A percentile compares a stretch with the other conserved stretches of the same genome.
Conservation (phyloP, 2,329 filamentous ascomycete genomes). For the Rachicladosporium sp. region DNA sequence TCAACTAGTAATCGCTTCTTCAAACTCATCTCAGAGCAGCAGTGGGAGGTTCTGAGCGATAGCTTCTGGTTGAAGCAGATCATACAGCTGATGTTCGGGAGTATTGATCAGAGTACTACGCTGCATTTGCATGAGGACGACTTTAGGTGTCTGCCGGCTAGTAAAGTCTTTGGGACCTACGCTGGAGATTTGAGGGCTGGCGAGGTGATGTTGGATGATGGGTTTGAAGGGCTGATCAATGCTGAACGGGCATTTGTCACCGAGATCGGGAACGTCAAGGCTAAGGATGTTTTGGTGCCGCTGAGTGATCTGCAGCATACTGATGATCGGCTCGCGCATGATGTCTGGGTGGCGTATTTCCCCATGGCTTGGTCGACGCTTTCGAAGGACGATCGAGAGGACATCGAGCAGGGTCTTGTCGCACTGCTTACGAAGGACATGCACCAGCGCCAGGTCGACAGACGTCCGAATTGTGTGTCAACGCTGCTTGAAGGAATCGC, state of each 20-base stretch:
- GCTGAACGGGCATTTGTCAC: conserved; percentile 71
- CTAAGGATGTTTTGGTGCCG: conserved; percentile 80
- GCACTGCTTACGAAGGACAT: conserved; percentile 86
- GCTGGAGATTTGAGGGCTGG: conserved; percentile 52
- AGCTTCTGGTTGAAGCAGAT: conserved; percentile 97
- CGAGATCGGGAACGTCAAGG: conserved; percentile 74
- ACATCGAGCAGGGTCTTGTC: conserved; percentile 87
- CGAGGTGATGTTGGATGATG: conserved; percentile 65
- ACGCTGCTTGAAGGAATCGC: conserved; percentile 81
- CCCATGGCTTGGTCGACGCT: conserved; percentile 88
- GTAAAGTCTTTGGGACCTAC: conserved; percentile 61
- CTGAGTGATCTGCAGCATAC: conserved; percentile 85
- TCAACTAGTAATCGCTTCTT: conserved; percentile 78
- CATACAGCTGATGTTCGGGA: conserved; percentile 81
- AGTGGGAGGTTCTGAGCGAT: conserved; percentile 90
- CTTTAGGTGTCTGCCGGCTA: conserved; percentile 64
- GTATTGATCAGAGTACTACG: conserved; percentile 70
- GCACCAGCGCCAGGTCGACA: conserved; percentile 86
- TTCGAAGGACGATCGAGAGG: conserved; percentile 72
- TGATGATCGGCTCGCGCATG: conserved; percentile 67
- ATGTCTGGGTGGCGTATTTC: conserved; percentile 85
- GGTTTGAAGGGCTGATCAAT: conserved; percentile 66
- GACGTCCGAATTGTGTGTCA: conserved; percentile 88
- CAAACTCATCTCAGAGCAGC: conserved; percentile 83
- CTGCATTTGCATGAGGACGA: conserved; percentile 74